Base-by-base conservation (phyloP, 805 yeast genomes). In the Candida ovalis region DNA sequence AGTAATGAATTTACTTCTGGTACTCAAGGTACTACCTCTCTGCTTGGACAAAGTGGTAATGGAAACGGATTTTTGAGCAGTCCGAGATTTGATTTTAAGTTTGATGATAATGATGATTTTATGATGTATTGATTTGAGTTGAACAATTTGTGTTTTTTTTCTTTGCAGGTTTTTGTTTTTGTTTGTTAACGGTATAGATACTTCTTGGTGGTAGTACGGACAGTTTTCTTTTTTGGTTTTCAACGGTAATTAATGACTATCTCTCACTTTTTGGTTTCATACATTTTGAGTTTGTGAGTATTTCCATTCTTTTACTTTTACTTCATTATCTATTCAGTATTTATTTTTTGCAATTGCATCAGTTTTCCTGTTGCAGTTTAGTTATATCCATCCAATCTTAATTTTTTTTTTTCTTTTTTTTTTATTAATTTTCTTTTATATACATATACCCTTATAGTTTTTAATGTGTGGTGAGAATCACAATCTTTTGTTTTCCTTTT, bases 41-140 rank as follows among this genome's bases (percentile, higher is more conserved):
- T 17, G 21, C 9, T 5, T 30, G 35, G 35, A 33, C 23, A 24
- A 9, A 18, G 30, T 3, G 19, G 27, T 12, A 30, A 12, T 30
- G 38, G 38, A n/a, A 44, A 24, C 30, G 44, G 37, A n/a, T 8
- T 41, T 13, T 19, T 37, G 22, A 40, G 28, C 8, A 51, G 58
- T 43, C 59, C 58, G n/a, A 43, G 47, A 28, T 48, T 52, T 32
- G 60, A 54, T n/a, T 59, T 57, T 36, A 55, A 52, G 43, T 56
- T 60, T 40, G 61, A 59, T 22, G 58, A 56, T 43, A 56, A 59
- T 52, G 63, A 58, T 47, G 63, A 59, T 51, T 56, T 60, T 51
- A 60, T 59, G 59, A 61, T 60, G 59, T 58, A 49, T 45, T 59
- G 45, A 48, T 3, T 23, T 27, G 19, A 17, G 7, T 15, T 5